Base-by-base conservation (phyloP, 805 yeast genomes). In the Wickerhamiella lipophila region DNA sequence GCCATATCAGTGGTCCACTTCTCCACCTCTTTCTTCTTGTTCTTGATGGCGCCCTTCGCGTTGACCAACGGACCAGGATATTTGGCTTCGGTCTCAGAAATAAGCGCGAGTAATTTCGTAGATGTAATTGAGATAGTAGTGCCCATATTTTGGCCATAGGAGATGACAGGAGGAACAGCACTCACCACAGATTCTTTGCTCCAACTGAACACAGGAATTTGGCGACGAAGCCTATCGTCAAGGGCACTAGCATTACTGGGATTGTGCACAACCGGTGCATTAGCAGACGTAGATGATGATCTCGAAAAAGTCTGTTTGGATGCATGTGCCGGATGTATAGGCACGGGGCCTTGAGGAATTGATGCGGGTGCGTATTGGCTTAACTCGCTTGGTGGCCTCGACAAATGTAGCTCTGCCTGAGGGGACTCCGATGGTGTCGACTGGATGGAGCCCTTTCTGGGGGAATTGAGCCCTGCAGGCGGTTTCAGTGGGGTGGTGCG, bases 61-160 rank as follows among this genome's bases (percentile, higher is more conserved):
- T 71, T 74, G 2, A 69, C 61, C 46, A 85, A 66, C 0, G 95
- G 95, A 0, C 81, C 85, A 0, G 83, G 92, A 62, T 75, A 81
- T 43, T 67, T 67, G 39, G 50, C 22, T 57, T 55, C 56, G 59
- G 60, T 60, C n/a, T 19, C 41, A 8, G 42, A 38, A 49, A 44
- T 12, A 3, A 45, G 36, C n/a, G 30, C 9, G 11, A 48, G 36
- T 11, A 26, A 38, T 15, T 26, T 22, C 27, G 29, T 16, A 15
- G 36, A 19, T 6, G 34, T 42, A 29, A 51, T 39, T 1, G 27
- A 6, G 23, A 52, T 44, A 11, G 21, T 13, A 3, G 46, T 9
- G 9, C 36, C 46, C 21, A 29, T 23, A 3, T 29, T 26, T 4
- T 39, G 45, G 1, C 50, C 52, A 36, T 40, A 47, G 12, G 46